These are phyloP conservation scores for Kentomonas sorsogonicus DNA, from an alignment of 208 protist genomes.

Conservation along the genomic window DNA sequence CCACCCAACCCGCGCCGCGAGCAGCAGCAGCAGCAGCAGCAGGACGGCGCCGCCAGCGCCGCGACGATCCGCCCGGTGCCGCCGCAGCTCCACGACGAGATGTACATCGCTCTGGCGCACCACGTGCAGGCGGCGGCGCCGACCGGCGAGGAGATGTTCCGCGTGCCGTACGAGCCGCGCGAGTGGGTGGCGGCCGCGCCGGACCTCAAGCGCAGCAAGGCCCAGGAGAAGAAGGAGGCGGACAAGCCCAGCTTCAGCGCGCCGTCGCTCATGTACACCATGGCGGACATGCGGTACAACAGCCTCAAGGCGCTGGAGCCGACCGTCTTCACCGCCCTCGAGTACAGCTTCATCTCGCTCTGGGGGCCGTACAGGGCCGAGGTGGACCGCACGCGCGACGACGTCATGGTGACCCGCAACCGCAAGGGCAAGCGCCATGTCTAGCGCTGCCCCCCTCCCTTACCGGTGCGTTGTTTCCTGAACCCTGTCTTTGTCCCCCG, in stretches of 20 bases:
- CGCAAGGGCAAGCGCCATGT: too few species aligned
- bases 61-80: background rate
- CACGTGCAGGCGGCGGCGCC: slow-evolving; percentile 47
- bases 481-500: too few species aligned
- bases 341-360: slow-evolving; percentile 60
- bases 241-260: slow-evolving; percentile 54
- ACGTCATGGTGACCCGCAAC: slow-evolving; percentile 47
- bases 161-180: slow-evolving; percentile 63
- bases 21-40: background rate
- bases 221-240: slow-evolving; percentile 34
- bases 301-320: slow-evolving; percentile 69
- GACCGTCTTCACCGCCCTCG: slow-evolving; percentile 67
- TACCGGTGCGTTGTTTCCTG: too few species aligned
- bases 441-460: too few species aligned
- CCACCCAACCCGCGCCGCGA: slow-evolving; percentile 4
- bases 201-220: slow-evolving; percentile 20
- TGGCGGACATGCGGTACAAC: slow-evolving; percentile 68
- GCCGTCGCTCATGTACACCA: slow-evolving; percentile 53
- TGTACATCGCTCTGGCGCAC: slow-evolving; percentile 72
- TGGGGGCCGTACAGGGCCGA: slow-evolving; percentile 81
- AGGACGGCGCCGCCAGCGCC: background rate
- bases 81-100: slow-evolving; percentile 37
- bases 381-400: slow-evolving; percentile 71
- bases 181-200: slow-evolving; percentile 24
- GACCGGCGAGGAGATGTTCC: slow-evolving; percentile 69